A percentile compares a stretch with the other conserved stretches of the same genome.
These are phyloP conservation scores for Pseudogymnoascus destructans DNA, from an alignment of 2,329 filamentous ascomycete species.

Conservation along the genomic window DNA sequence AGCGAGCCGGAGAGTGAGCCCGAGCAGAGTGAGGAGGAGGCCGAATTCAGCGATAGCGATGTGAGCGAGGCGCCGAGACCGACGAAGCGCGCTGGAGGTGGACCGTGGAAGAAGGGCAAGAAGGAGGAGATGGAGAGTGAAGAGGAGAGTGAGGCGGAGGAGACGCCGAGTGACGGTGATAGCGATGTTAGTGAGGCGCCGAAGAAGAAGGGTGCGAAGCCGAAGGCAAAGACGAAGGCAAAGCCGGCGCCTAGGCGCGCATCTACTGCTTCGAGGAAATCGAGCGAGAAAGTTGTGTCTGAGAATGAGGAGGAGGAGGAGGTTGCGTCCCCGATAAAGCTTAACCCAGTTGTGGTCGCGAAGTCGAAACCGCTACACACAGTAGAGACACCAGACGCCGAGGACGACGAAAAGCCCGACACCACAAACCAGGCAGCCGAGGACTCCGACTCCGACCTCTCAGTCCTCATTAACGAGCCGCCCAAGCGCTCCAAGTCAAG, in stretches of 20 bases:
- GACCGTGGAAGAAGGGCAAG: constrained; percentile 10
- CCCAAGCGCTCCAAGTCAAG: constrained; percentile 36
- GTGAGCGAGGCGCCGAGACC: constrained; percentile 12
- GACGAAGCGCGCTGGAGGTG: constrained; percentile 10
- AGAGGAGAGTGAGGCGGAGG: constrained; percentile 10
- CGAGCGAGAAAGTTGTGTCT: constrained; percentile 13
- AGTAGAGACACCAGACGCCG: neutral
- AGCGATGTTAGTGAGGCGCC: constrained; percentile 16
- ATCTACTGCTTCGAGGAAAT: constrained; percentile 30
- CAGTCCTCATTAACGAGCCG: constrained; percentile 63
- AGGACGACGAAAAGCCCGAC: constrained; percentile 11
- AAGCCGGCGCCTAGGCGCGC: constrained; percentile 24
- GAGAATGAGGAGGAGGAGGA: constrained; percentile 12
- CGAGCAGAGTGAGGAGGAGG: constrained; percentile 9
- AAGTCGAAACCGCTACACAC: constrained; percentile 1
- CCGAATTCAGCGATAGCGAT: constrained; percentile 4
- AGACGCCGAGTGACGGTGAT: constrained; percentile 14
- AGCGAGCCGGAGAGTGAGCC: neutral
- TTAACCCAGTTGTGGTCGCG: neutral
- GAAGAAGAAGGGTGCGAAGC: constrained; percentile 16
- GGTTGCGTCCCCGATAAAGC: neutral
- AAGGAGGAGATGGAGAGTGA: constrained; percentile 3
- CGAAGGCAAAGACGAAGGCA: constrained; percentile 19
- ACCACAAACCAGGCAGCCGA: constrained; percentile 25
- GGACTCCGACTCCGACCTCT: constrained; percentile 47